phyloP scores from a whole-genome alignment of 2,329 filamentous ascomycete species.

The Cladorrhinum sp. region DNA sequence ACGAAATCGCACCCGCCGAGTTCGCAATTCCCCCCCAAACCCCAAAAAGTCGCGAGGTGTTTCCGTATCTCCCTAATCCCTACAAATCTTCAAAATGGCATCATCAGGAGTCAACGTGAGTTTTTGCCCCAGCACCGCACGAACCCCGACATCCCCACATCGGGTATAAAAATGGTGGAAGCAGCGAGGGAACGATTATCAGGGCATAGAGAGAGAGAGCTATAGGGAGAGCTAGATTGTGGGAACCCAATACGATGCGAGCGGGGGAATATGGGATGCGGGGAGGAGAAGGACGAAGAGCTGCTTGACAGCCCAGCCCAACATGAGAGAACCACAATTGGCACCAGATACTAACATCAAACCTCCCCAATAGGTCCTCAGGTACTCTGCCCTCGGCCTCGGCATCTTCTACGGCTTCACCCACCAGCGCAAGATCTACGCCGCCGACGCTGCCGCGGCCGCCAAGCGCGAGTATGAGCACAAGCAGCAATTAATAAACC shows the following conservation, averaged over 20 bases:
- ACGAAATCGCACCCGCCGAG: neutral
- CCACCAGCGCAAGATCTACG: conserved; percentile 80
- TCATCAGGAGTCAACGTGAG: conserved; percentile 35
- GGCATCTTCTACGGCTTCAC: conserved; percentile 95
- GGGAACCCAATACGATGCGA: neutral
- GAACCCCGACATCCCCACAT: neutral
- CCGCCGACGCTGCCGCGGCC: conserved; percentile 66
- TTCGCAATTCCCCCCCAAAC: neutral
- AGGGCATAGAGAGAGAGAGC: neutral
- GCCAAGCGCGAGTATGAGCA: conserved; percentile 81
- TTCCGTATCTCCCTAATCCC: neutral
- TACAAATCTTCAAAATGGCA: conserved; percentile 27
- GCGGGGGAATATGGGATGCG: neutral
- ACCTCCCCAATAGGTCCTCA: conserved; percentile 72
- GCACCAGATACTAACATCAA: conserved; percentile 6
- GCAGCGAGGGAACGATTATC: neutral
- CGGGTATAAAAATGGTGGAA: neutral
- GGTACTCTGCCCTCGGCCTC: conserved; percentile 88
- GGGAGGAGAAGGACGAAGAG: neutral
- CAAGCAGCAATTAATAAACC: conserved; percentile 85
- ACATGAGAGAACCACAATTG: conserved; percentile 4
- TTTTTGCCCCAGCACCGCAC: conserved; percentile 15
- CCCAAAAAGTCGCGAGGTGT: conserved; percentile 11
- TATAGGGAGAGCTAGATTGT: neutral
- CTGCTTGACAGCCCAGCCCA: neutral